Conservation (phyloP, 176 grass and related monocot species). For the Themeda triandra region DNA sequence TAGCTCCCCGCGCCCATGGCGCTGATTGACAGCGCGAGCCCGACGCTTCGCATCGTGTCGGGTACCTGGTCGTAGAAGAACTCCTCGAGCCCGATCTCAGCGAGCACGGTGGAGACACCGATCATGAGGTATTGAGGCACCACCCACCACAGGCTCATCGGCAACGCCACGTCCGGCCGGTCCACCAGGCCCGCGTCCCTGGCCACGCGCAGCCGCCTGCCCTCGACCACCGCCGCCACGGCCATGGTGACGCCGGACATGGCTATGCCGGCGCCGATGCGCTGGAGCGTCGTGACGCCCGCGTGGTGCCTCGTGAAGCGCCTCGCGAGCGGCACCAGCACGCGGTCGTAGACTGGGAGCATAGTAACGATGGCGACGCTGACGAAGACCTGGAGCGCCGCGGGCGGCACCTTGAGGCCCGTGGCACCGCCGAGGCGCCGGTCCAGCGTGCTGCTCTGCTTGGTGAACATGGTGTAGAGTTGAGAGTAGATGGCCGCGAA, state of each 20-base stretch:
- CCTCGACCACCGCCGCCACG: slow-evolving; percentile 56
- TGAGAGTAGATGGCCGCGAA: slow-evolving; percentile 38
- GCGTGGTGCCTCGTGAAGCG: slow-evolving; percentile 46
- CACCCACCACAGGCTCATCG: slow-evolving; percentile 95
- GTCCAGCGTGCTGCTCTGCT: slow-evolving; percentile 59
- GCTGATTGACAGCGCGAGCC: slow-evolving; percentile 67
- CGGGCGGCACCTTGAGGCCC: slow-evolving; percentile 37
- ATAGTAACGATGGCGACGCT: slow-evolving; percentile 31
- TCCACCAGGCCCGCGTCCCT: slow-evolving; percentile 44
- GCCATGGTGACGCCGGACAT: slow-evolving; percentile 43
- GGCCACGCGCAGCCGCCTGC: slow-evolving; percentile 41
- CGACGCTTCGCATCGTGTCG: slow-evolving; percentile 39
- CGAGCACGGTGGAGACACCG: slow-evolving; percentile 20
- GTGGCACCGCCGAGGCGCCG: slow-evolving; percentile 12
- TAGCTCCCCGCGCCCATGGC: slow-evolving; percentile 52
- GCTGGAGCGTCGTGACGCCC: slow-evolving; percentile 67
- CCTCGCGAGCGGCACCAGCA: slow-evolving; percentile 46
- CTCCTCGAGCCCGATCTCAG: slow-evolving; percentile 18
- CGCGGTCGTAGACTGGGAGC: slow-evolving; percentile 55
- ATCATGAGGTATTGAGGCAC: slow-evolving; percentile 63
- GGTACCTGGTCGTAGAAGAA: slow-evolving; percentile 6
- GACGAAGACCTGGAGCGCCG: slow-evolving; percentile 42
- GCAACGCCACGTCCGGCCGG: slow-evolving; percentile 34
- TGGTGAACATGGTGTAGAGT: slow-evolving; percentile 50
- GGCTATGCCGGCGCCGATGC: slow-evolving; percentile 51